phyloP scores from a whole-genome alignment of 2,329 filamentous ascomycete genomes.

The Didymella pinodella region DNA sequence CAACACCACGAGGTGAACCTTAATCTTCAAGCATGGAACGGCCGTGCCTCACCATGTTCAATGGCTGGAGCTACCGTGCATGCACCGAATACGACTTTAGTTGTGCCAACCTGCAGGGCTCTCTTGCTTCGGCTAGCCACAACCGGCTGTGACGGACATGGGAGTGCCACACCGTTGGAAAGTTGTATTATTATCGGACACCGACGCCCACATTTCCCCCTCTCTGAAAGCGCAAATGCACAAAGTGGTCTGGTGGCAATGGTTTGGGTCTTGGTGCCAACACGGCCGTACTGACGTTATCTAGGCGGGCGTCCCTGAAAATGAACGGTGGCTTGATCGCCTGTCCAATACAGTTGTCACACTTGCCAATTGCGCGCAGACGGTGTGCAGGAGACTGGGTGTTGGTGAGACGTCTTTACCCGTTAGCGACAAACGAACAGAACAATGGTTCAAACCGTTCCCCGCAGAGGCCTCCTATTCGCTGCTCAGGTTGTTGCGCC shows the following conservation, averaged over 20 bases:
- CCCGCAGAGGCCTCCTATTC: slow-evolving; percentile 6
- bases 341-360: slow-evolving; percentile 8
- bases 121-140: slow-evolving; percentile 14
- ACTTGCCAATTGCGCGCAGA: slow-evolving; percentile 1
- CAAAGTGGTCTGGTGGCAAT: slow-evolving; percentile 4
- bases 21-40: slow-evolving; percentile 11
- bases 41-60: slow-evolving; percentile 18
- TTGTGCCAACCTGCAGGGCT: slow-evolving; percentile 14
- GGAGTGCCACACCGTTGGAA: slow-evolving; percentile 3
- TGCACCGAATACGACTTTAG: slow-evolving; percentile 2
- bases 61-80: slow-evolving; percentile 10
- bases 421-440: slow-evolving; percentile 13
- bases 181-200: slow-evolving; percentile 1
- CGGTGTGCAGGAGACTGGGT: slow-evolving; percentile 4
- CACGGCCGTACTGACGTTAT: slow-evolving; percentile 1
- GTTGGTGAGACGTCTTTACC: slow-evolving; percentile 14
- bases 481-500: not conserved
- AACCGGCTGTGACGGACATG: slow-evolving; percentile 1
- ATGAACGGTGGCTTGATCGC: slow-evolving; percentile 12
- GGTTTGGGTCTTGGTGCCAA: not conserved
- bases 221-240: not conserved
- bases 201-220: slow-evolving; percentile 5
- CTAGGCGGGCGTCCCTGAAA: slow-evolving; percentile 1
- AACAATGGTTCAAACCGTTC: slow-evolving; percentile 7
- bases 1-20: slow-evolving; percentile 13